Conservation (phyloP, 2,329 filamentous ascomycete species). For the Raffaelea albimanens region DNA sequence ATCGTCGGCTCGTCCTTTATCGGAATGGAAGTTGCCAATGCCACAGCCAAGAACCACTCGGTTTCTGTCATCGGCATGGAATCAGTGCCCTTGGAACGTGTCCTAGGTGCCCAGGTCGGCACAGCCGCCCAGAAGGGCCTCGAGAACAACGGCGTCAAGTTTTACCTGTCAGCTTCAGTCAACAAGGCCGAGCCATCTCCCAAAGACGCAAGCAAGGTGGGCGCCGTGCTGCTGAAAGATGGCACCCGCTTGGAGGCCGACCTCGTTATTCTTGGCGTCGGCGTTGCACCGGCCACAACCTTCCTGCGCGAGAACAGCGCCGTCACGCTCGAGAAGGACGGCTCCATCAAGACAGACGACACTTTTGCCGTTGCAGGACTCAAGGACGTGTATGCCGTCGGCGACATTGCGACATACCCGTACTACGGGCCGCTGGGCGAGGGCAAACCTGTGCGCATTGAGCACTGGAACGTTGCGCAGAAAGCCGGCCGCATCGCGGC, state of each 20-base stretch:
- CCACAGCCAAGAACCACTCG: constrained; percentile 67
- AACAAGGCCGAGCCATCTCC: constrained; percentile 70
- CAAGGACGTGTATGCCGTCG: constrained; percentile 81
- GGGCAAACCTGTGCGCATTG: constrained; percentile 68
- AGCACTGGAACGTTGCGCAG: constrained; percentile 98
- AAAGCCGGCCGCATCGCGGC: constrained; percentile 80
- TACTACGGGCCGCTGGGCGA: constrained; percentile 83
- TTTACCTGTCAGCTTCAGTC: constrained; percentile 71
- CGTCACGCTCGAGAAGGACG: constrained; percentile 68
- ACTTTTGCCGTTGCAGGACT: constrained; percentile 67
- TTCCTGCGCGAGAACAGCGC: constrained; percentile 66
- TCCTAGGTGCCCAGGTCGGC: constrained; percentile 77
- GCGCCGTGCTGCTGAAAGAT: constrained; percentile 73
- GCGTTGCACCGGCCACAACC: constrained; percentile 76
- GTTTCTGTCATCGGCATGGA: constrained; percentile 89
- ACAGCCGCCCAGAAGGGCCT: constrained; percentile 68
- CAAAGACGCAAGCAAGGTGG: constrained; percentile 62
- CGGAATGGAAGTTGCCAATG: constrained; percentile 92
- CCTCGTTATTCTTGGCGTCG: constrained; percentile 83
- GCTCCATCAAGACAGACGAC: constrained; percentile 75
- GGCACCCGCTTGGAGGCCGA: constrained; percentile 79
- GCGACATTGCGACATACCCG: constrained; percentile 90
- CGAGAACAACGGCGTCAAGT: constrained; percentile 82
- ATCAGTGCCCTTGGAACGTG: constrained; percentile 69
- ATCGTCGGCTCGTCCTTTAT: constrained; percentile 93